These are phyloP conservation scores for Barnettozyma pratensis DNA, from an alignment of 805 yeast species.

Conservation along the genomic window DNA sequence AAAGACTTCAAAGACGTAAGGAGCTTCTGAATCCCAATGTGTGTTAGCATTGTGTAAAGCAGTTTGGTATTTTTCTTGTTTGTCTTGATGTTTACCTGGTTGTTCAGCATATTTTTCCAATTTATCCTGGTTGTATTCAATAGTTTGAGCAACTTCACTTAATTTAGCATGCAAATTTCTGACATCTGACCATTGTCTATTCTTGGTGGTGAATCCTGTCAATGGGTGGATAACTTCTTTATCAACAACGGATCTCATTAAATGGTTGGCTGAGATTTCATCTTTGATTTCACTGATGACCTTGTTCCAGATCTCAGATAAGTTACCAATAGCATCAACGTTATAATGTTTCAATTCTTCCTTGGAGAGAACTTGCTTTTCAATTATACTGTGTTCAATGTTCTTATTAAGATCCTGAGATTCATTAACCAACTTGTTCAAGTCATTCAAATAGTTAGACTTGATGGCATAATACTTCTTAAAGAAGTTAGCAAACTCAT, in stretches of 20 bases:
- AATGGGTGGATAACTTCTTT: constrained; percentile 53
- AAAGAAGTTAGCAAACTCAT: constrained; percentile 57
- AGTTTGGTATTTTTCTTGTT: constrained; percentile 31
- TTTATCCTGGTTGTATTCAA: constrained; percentile 37
- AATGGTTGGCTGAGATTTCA: constrained; percentile 47
- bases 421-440: constrained; percentile 17
- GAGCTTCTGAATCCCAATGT: constrained; percentile 76
- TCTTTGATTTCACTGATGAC: constrained; percentile 35
- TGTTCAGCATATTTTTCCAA: constrained; percentile 30
- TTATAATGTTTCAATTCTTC: constrained; percentile 45
- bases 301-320: constrained; percentile 39
- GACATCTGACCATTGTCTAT: constrained; percentile 51
- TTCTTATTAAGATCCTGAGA: constrained; percentile 29
- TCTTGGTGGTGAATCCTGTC: constrained; percentile 46
- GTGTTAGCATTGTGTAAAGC: constrained; percentile 41
- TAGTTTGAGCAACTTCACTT: constrained; percentile 37
- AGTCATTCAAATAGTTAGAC: constrained; percentile 18
- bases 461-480: constrained; percentile 33
- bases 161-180: constrained; percentile 39
- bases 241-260: constrained; percentile 41
- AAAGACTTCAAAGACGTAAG: constrained; percentile 67
- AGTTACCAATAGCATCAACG: constrained; percentile 43
- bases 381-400: constrained; percentile 28
- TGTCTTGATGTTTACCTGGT: constrained; percentile 16
- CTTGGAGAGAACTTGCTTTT: constrained; percentile 36